Evolutionary conservation across 805 yeast species (phyloP), one percentile per base, ranked within the genome.

Genomic region (Crinitomyces ghanaensis): DNA sequence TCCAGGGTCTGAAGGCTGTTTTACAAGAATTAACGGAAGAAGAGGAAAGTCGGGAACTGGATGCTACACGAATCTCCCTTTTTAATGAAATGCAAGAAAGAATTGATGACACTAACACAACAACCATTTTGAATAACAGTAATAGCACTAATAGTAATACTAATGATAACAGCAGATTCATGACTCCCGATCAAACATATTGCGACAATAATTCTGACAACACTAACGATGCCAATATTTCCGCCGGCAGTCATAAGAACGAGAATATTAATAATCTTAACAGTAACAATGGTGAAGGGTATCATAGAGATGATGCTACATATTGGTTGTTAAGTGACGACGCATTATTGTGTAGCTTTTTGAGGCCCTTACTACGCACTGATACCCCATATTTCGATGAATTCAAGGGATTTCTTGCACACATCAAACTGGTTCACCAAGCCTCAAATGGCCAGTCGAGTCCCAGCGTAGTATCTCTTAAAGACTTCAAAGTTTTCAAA

Each of bases 1-100:
- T 85, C 39, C 64, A 59, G 19, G 79, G 74, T 35, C 62, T 85
- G 15, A 70, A 72, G 41, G 63, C 57, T 19, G 78, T 75, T 37
- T 60, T 85, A 21, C 70, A 71, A 34, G 66, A 65, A 30, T 54
- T 75, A 42, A 82, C 69, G 35, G 68, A 62, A 21, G 56, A 60
- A 29, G 57, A 37, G 12, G 42, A 42, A 15, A 9, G 32, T 17
- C 28, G 26, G n/a, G 31, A 34, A 23, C 29, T 9, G 15, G 26
- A 38, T 11, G 17, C 27, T 4, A 34, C 21, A 14, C n/a, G 37
- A 23, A 11, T 20, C 6, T 33, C 35, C 16, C 11, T 33, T n/a
- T n/a, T n/a, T n/a, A n/a, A n/a, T n/a, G n/a, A n/a, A n/a, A n/a
- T n/a, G n/a, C n/a, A n/a, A n/a, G n/a, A n/a, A n/a, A n/a, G n/a